Evolutionary conservation across 179 eudicot species (phyloP).

Genomic region (Sideroxylon spinosum): DNA sequence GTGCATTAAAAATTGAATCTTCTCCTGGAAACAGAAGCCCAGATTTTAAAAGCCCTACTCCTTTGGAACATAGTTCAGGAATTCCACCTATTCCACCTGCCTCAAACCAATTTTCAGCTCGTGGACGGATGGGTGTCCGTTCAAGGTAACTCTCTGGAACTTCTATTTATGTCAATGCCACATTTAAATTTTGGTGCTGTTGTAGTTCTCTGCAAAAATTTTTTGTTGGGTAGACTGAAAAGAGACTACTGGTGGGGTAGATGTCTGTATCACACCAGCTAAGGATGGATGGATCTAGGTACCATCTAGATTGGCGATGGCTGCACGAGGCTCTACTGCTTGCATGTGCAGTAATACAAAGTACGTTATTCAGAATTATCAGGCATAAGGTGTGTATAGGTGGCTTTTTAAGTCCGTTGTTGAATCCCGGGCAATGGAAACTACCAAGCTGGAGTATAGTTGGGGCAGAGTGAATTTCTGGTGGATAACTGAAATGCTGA

Average conservation of each 20-base stretch:
- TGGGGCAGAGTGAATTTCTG: no score
- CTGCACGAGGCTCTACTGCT: background rate
- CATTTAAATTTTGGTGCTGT: background rate
- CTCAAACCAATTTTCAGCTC: constrained; percentile 79
- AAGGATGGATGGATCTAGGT: constrained; percentile 3
- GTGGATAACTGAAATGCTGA: no score
- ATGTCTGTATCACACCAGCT: background rate
- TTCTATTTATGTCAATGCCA: background rate
- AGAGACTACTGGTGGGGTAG: background rate
- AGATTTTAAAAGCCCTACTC: constrained; percentile 35
- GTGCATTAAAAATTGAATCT: constrained; percentile 35
- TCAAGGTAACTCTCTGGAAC: constrained; percentile 48
- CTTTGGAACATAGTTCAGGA: constrained; percentile 44
- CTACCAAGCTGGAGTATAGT: no score
- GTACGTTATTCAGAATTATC: no score
- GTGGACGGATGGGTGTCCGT: constrained; percentile 69
- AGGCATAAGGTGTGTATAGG: no score
- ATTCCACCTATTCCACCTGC: constrained; percentile 70
- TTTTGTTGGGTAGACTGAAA: constrained; percentile 2
- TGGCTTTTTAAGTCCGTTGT: no score
- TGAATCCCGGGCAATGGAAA: no score
- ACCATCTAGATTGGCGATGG: background rate
- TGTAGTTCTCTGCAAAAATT: background rate
- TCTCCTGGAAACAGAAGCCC: constrained; percentile 36
- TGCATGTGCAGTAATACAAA: background rate